Evolutionary conservation across 1,284 basidiomycete genomes (phyloP), one percentile per base, ranked within the genome.

Genomic region (Cutaneotrichosporon cutaneum): DNA sequence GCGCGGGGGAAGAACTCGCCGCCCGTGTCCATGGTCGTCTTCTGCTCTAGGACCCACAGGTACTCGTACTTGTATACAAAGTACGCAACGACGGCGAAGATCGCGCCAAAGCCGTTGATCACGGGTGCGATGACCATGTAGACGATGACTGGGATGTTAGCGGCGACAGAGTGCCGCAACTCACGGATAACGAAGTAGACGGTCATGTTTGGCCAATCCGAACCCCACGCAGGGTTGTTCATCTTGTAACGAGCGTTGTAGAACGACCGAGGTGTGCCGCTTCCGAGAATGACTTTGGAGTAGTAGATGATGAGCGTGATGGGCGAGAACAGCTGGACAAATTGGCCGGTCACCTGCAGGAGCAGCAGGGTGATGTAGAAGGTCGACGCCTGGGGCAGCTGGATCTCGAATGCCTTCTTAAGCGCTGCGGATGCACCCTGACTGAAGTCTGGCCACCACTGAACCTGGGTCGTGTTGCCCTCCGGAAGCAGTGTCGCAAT

Each of bases 1-100:
- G 95, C 95, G 79, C 89, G 91, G 48, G 94, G 94, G 83, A 95
- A 98, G 83, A 97, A 98, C 55, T 91, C 78, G 0, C 95, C 95
- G 32, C 93, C 94, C 0, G 95, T 98, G 69, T 99, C 95, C 55
- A 81, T 82, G 2, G 84, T 81, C 0, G 85, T 79, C n/a, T 88
- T 86, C 74, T 90, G 88, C 66, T 92, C 89, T 73, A 88, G 86
- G 35, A 78, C 75, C 84, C 87, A 94, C 53, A 90, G 81, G 83
- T 92, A 93, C 30, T 90, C 83, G 73, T 93, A 94, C 80, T 96
- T 97, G 84, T 90, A 94, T 33, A 92, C 80, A 64, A 86, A 80
- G 79, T 90, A 96, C 78, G 92, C 90, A 47, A 90, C 78, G 77
- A 90, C 86, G 83, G 98, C 97, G 2, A 90, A 87, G 51, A 85